Evolutionary conservation across 2,329 filamentous ascomycete genomes (phyloP), one percentile per base, ranked within the genome.

Genomic region (Whalleya microplaca): DNA sequence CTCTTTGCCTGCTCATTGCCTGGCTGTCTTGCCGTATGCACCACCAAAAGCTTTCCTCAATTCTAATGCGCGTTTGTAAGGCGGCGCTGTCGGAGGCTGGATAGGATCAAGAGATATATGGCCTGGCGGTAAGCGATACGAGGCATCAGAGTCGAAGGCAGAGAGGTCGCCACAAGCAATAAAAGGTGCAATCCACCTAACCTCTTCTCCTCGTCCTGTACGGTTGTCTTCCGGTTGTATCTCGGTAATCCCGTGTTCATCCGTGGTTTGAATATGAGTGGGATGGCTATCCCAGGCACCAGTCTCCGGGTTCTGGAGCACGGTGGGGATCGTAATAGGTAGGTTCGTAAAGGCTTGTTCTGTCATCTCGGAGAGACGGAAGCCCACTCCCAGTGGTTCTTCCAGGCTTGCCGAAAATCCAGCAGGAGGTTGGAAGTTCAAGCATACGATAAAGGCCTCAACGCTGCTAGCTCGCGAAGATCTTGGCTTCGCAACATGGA

Each of bases 111-210:
- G 82, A 64, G 89, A 93, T 50, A 96, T 84, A 69, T 96, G 85
- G 63, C 92, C 90, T 58, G 93, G 89, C 0, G 95, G 93, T 18
- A 99, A 80, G 64, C 90, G 85, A 74, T 98, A 97, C 3, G 93
- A 95, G 3, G 95, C 94, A 79, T 99, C 95, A 0, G 94, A 92
- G 77, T 99, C 95, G 77, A 93, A 99, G 10, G 91, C 88, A 21
- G 92, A 96, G 51, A 99, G 81, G 75, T 99, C 95, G 45, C 95
- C 95, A 72, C 95, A 99, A n/a, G 95, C 93, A 67, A 99, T 84
- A 71, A 99, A 99, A 0, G 94, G 92, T 2, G 93, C 92, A 65
- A 98, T 94, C 92, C 94, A 98, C 48, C 89, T 79, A 27, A 80
- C 73, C 57, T 85, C 80, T 48, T 75, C 64, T 56, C 70, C 70